Base-by-base conservation (phyloP, 306 rosid species). In the Cajanus cajan region DNA sequence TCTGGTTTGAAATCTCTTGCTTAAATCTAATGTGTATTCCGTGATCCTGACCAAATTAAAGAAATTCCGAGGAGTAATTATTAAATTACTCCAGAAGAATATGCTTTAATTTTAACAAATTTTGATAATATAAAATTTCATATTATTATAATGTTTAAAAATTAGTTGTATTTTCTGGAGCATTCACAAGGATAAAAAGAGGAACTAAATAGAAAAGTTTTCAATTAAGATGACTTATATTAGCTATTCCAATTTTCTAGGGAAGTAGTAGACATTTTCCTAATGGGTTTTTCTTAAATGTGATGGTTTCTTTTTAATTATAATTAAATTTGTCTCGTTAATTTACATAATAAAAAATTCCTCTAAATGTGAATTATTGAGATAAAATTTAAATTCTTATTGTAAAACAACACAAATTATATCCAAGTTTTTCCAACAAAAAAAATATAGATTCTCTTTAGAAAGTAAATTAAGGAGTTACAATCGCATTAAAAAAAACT, bases 1-100 rank as follows among this genome's bases (percentile, higher is more conserved):
- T 76, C 33, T 82, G 83, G 16, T 77, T 79, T 71, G 74, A 67
- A 58, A 39, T 78, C 8, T 77, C 36, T 37, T 48, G 33, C 34
- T 25, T 73, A 72, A 37, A 19, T 14, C 59, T 44, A 52, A 45
- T 22, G 7, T 51, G 16, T 44, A 18, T 11, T 69, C 43, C 41
- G 7, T 37, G 15, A 14, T 66, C 50, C 12, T 19, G 18, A n/a
- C 63, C 58, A 13, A 63, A 51, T 7, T 19, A 69, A 36, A 52
- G 18, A 28, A 43, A 39, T 0, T 41, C 31, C 0, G 28, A 7
- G 58, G 47, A 31, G 13, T 62, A 62, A 1, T 15, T 34, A 7
- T n/a, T 34, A 36, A 63, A 34, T 61, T 33, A 14, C 52, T 47
- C 65, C 65, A 18, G 2, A 4, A 8, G 18, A 58, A 25, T 25